A percentile compares a stretch with the other conserved stretches of the same genome.
Conservation (phyloP, 2,329 filamentous ascomycete genomes). For the Escovopsis sp. region DNA sequence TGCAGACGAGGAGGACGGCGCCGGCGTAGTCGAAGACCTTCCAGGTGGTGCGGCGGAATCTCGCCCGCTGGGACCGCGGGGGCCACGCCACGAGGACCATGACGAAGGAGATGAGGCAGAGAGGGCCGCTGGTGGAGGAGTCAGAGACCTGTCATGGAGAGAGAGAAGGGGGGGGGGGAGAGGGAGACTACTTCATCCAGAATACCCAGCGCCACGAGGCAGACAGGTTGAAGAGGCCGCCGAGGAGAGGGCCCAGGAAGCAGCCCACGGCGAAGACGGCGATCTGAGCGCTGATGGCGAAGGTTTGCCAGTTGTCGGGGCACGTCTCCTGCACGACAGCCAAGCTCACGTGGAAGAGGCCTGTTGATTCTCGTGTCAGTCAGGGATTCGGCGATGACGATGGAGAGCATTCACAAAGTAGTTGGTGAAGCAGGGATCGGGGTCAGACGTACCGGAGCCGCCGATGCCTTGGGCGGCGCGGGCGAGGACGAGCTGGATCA, state of each 20-base stretch:
- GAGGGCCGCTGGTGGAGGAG: background rate
- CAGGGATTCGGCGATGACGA: no score
- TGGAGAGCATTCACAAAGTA: no score
- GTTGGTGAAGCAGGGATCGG: no score
- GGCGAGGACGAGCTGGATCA: background rate
- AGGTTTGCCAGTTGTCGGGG: background rate
- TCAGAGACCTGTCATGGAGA: no score
- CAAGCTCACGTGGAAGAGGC: background rate
- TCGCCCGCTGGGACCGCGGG: no score
- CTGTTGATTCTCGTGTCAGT: background rate
- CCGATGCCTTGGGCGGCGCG: background rate
- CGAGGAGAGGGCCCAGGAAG: background rate
- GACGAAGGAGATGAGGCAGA: background rate
- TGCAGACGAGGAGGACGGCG: constrained; percentile 34
- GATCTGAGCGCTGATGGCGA: background rate
- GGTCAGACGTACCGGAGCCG: background rate
- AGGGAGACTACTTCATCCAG: background rate
- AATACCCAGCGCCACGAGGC: background rate
- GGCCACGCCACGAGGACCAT: background rate
- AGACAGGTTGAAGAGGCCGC: background rate
- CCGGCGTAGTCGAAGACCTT: constrained; percentile 37
- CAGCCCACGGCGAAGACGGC: background rate
- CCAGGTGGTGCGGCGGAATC: constrained; percentile 22
- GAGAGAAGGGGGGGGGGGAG: background rate
- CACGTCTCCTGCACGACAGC: background rate